A percentile compares a stretch with the other conserved stretches of the same genome.
Conservation (phyloP, 1,139 yeast species). For the Magnusiomyces clavatus region DNA sequence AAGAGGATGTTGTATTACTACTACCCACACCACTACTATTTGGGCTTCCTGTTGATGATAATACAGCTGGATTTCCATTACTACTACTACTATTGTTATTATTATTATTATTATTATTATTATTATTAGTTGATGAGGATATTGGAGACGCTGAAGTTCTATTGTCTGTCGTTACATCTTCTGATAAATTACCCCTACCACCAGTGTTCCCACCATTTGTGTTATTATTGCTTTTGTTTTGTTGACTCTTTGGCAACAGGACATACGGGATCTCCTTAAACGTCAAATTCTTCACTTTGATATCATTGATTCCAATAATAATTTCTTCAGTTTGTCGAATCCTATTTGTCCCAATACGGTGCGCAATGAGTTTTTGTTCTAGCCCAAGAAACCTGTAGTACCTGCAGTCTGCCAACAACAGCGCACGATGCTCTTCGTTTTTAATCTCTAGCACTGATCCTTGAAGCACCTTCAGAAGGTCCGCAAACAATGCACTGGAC, state of each 20-base stretch:
- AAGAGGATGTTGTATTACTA: too few relatives aligned
- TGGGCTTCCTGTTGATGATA: too few relatives aligned
- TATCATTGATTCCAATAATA: conserved; percentile 42
- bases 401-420: conserved; percentile 59
- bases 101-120: too few relatives aligned
- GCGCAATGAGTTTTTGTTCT: conserved; percentile 61
- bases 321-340: conserved; percentile 48
- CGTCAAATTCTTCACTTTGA: conserved; percentile 39
- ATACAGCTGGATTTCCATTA: too few relatives aligned
- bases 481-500: conserved; percentile 51
- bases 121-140: too few relatives aligned
- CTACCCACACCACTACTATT: too few relatives aligned
- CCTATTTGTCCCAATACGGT: conserved; percentile 46
- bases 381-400: conserved; percentile 70
- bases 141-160: too few relatives aligned
- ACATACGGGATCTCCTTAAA: conserved; percentile 7
- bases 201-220: too few relatives aligned
- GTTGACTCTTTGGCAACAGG: conserved; percentile 5
- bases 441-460: conserved; percentile 46
- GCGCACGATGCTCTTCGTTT: conserved; percentile 47
- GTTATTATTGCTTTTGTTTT: not conserved
- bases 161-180: too few relatives aligned
- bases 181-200: too few relatives aligned
- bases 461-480: conserved; percentile 47
- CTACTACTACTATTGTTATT: too few relatives aligned